phyloP scores from a whole-genome alignment of 306 rosid species.

The Acacia melanoxylon region DNA sequence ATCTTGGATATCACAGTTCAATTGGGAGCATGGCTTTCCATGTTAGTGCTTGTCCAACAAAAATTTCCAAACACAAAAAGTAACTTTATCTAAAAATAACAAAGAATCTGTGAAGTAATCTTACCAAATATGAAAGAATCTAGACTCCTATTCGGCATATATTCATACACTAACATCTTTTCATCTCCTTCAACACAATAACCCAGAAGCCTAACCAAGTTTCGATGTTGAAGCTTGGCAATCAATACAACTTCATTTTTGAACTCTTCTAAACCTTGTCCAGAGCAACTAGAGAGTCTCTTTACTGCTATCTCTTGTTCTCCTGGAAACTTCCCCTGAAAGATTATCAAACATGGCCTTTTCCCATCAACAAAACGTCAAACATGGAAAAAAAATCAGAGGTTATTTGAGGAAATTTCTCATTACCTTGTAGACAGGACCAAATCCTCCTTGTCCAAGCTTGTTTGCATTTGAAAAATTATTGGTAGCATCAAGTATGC shows the following conservation, averaged over 20 bases:
- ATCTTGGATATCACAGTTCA: constrained; percentile 43
- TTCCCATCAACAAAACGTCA: constrained; percentile 13
- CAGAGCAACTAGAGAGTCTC: constrained; percentile 79
- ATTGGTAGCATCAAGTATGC: constrained; percentile 56
- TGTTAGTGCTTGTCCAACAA: constrained; percentile 20
- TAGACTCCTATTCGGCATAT: constrained; percentile 76
- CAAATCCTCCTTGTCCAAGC: constrained; percentile 86
- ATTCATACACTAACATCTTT: constrained; percentile 74
- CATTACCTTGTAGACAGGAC: constrained; percentile 71
- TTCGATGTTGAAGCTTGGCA: constrained; percentile 81
- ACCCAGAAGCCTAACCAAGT: constrained; percentile 76
- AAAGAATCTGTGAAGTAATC: constrained; percentile 17
- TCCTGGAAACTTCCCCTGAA: constrained; percentile 61
- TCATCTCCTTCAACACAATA: constrained; percentile 80
- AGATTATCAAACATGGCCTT: not conserved
- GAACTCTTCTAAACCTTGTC: constrained; percentile 80
- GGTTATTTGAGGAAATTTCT: not conserved
- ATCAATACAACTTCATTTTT: constrained; percentile 79
- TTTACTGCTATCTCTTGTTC: constrained; percentile 76
- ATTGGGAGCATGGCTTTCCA: not conserved
- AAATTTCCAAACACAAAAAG: not conserved
- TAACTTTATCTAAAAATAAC: not conserved
- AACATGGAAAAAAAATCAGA: not conserved
- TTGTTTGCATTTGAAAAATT: constrained; percentile 60
- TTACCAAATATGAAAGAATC: constrained; percentile 78